These are phyloP conservation scores for Diaporthe capsici DNA, from an alignment of 2,329 filamentous ascomycete species.

Conservation along the genomic window DNA sequence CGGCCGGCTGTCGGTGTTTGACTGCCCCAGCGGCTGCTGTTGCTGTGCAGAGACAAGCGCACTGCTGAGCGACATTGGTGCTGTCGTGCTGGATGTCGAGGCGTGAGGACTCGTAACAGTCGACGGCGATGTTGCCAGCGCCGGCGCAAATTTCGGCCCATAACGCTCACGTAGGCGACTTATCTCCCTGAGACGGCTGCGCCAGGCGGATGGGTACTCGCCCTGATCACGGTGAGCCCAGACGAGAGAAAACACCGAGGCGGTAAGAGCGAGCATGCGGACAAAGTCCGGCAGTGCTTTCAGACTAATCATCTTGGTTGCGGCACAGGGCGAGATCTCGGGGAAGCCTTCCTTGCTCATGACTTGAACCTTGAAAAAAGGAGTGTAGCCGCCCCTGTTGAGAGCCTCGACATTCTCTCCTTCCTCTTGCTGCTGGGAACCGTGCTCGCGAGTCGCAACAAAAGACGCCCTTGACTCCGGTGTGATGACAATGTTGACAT, in stretches of 20 bases:
- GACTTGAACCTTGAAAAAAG: conserved; percentile 90
- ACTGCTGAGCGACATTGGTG: conserved; percentile 39
- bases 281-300: conserved; percentile 88
- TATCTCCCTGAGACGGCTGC: conserved; percentile 87
- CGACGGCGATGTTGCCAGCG: conserved; percentile 50
- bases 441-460: conserved; percentile 70
- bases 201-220: conserved; percentile 91
- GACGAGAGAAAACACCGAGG: conserved; percentile 93
- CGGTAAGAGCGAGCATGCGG: conserved; percentile 90
- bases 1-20: conserved; percentile 54
- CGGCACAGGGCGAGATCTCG: conserved; percentile 89
- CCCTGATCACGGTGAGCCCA: conserved; percentile 84
- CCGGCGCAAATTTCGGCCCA: conserved; percentile 59
- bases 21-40: conserved; percentile 42
- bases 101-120: conserved; percentile 44
- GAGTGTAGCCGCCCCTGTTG: conserved; percentile 48
- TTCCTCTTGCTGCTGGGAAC: conserved; percentile 47
- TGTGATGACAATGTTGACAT: conserved; percentile 95
- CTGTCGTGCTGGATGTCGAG: conserved; percentile 10
- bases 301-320: conserved; percentile 89
- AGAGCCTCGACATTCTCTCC: neutral
- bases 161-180: conserved; percentile 82
- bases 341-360: conserved; percentile 92
- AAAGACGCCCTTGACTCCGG: conserved; percentile 87
- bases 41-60: conserved; percentile 44